These are phyloP conservation scores for Wickerhamiella kazuoi DNA, from an alignment of 805 yeast species.

Conservation along the genomic window DNA sequence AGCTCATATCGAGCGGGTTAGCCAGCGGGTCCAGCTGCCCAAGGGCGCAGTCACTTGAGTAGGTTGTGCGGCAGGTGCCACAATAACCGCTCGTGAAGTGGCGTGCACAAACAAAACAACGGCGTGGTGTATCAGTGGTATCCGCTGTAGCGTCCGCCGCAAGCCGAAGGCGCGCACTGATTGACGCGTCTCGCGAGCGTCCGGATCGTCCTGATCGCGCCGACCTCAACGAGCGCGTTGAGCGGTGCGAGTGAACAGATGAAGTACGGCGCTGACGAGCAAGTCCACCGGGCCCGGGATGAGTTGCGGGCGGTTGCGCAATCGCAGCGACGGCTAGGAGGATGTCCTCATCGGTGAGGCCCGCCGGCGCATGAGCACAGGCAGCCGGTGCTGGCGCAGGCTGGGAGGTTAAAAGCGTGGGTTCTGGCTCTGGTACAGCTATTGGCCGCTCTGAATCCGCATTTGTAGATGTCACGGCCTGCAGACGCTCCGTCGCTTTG, in stretches of 20 bases:
- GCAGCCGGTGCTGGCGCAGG: too few species aligned
- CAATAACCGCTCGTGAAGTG: slow-evolving; percentile 9
- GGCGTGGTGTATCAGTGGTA: slow-evolving; percentile 4
- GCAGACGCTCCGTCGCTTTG: too few species aligned
- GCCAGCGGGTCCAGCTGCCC: slow-evolving; percentile 1
- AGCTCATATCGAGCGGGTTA: slow-evolving; percentile 9
- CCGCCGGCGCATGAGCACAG: too few species aligned
- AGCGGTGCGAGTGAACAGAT: slow-evolving; percentile 2
- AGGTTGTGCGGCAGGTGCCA: slow-evolving; percentile 11
- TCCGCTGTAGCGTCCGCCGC: neutral
- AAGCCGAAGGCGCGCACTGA: neutral
- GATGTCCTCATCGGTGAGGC: neutral
- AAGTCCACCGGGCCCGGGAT: neutral
- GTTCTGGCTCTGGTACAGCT: too few species aligned
- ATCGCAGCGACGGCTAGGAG: neutral
- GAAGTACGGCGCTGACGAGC: slow-evolving; percentile 1
- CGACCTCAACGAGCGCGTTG: slow-evolving; percentile 1
- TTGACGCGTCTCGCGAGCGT: neutral
- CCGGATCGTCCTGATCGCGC: neutral
- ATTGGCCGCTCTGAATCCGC: too few species aligned
- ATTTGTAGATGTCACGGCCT: too few species aligned
- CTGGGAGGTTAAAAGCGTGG: too few species aligned
- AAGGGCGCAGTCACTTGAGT: slow-evolving; percentile 3
- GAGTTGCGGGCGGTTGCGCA: neutral
- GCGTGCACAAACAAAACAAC: slow-evolving; percentile 12